phyloP scores from a whole-genome alignment of 1,284 basidiomycete species.

The Golubevia pallescens region DNA sequence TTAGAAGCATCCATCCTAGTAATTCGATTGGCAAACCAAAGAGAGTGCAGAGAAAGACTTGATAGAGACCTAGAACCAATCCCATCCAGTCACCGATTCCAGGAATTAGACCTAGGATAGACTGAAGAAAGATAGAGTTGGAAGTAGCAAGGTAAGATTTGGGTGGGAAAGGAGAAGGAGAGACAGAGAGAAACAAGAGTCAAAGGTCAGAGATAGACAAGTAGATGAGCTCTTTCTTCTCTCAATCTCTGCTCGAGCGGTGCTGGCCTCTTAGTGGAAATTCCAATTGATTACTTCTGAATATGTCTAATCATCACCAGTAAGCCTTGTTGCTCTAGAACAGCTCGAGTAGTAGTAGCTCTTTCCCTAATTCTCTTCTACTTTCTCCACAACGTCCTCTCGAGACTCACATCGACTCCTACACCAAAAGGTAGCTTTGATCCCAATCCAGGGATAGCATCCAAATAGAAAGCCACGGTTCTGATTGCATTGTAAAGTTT shows the following conservation, averaged over 20 bases:
- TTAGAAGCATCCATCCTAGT: constrained; percentile 48
- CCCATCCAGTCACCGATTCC: constrained; percentile 54
- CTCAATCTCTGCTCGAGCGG: too few relatives aligned
- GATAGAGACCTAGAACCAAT: constrained; percentile 47
- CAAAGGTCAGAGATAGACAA: not conserved
- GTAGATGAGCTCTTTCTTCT: not conserved
- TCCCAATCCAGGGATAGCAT: constrained; percentile 29
- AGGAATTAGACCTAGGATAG: constrained; percentile 44
- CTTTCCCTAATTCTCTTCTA: too few relatives aligned
- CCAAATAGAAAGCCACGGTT: constrained; percentile 43
- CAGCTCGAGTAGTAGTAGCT: too few relatives aligned
- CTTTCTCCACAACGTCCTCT: too few relatives aligned
- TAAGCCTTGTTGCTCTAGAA: too few relatives aligned
- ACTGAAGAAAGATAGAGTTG: constrained; percentile 5
- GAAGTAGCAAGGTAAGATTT: too few relatives aligned
- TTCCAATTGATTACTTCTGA: too few relatives aligned
- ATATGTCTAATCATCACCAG: too few relatives aligned
- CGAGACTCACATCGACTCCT: constrained; percentile 21
- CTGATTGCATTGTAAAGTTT: constrained; percentile 57
- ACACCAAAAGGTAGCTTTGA: constrained; percentile 34
- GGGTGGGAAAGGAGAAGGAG: constrained; percentile 20
- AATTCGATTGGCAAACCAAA: constrained; percentile 45
- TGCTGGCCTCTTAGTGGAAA: too few relatives aligned
- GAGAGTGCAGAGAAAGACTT: constrained; percentile 43
- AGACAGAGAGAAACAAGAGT: not conserved